Conservation (phyloP, 129 eudicot species). For the Flaveria bidentis region DNA sequence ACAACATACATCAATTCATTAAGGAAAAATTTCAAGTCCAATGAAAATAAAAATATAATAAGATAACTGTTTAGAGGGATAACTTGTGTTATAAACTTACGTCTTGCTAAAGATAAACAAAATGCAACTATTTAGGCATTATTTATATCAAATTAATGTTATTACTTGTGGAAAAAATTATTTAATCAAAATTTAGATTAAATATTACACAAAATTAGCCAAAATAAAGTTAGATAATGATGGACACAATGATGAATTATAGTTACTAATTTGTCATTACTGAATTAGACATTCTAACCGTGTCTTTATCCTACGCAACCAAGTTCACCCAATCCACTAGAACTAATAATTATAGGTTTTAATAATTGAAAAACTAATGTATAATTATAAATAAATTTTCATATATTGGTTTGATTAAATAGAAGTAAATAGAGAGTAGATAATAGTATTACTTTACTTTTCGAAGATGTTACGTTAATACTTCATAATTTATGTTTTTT, state of each 20-base stretch:
- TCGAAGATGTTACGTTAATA: not conserved
- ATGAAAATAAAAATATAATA: not conserved
- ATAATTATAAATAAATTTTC: not conserved
- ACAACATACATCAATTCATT: not conserved
- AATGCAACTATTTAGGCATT: not conserved
- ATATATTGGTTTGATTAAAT: not conserved
- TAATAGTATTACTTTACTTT: not conserved
- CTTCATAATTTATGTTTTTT: not conserved
- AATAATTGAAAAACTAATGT: conserved; percentile 10
- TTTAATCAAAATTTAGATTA: not conserved
- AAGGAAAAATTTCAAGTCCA: not conserved
- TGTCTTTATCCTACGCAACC: conserved; percentile 32
- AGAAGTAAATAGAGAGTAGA: not conserved
- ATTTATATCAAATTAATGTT: not conserved
- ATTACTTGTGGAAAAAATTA: not conserved
- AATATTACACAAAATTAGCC: not conserved
- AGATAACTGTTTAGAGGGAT: not conserved
- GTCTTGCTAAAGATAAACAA: not conserved
- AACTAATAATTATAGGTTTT: not conserved
- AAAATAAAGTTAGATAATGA: not conserved
- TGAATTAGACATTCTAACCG: conserved; percentile 34
- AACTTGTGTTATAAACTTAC: not conserved
- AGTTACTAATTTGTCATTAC: conserved; percentile 13
- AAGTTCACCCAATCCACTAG: conserved; percentile 35
- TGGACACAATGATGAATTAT: conserved; percentile 17